Evolutionary conservation across 805 yeast genomes (phyloP), one percentile per base, ranked within the genome.

Genomic region (Maudiozyma saulgeensis): DNA sequence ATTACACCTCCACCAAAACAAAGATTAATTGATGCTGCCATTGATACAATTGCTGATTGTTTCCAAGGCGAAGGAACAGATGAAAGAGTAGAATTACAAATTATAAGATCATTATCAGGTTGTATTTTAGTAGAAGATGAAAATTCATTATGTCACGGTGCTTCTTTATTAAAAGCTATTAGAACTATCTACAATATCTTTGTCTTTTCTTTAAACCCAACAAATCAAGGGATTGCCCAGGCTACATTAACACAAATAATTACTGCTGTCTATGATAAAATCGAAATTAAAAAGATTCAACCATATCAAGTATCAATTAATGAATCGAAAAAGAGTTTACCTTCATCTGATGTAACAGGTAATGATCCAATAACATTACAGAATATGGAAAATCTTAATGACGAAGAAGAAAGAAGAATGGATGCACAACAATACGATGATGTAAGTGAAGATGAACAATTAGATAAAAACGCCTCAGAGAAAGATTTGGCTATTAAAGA

Each of bases 11-110:
- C 77, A 8, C 77, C 77, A 26, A 77, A 77, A 44, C 74, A 80
- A 18, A 75, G 76, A 21, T 62, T 87, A 52, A 81, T 93, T 31
- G 93, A 87, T 62, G 84, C 85, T 23, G 88, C 95, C 0, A 85
- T 91, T 41, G 84, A 84, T 54, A 85, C 89, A 15, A 86, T 90
- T 21, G 79, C 93, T 23, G 80, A 83, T 25, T 85, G 95, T 55
- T 91, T 87, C 64, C 87, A 84, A 53, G 95, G 95, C 40, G 99
- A 93, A 66, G 88, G 89, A 1, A 88, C 98, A 0, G 95, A 90
- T 62, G 86, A 86, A 23, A 81, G 77, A 50, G 80, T 95, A 34
- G 99, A 95, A 70, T 70, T 93, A 49, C 99, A 95, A 68, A 91
- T 93, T 12, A 84, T 91, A 32, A 81, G 95, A 60, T 97, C 97